Evolutionary conservation across 331 rosid genomes (phyloP), one percentile per base, ranked within the genome.

Genomic region (Rosa hybrid): DNA sequence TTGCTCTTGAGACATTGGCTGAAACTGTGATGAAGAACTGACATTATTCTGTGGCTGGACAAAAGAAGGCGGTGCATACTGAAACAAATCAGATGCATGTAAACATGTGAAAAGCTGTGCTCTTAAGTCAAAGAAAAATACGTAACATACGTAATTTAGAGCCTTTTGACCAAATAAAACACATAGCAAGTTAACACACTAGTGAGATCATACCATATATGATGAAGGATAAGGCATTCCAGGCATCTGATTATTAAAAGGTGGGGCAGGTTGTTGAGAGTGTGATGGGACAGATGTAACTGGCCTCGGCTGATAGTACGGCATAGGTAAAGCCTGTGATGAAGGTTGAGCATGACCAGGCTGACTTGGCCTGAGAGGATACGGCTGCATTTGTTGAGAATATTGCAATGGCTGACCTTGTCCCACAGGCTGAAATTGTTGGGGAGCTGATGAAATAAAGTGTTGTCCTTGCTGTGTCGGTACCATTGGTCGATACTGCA

Each of bases 381-480:
- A 87, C 82, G 91, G 98, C 81, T 87, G 97, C 96, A 91, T 87
- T 57, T 90, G 88, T 87, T 94, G 98, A 77, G 97, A 87, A 87
- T 82, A 95, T 78, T 91, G 98, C 84, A 87, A 77, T 41, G 87
- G 94, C 88, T 88, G 98, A 82, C 89, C 88, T 86, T 89, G 97
- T 63, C 96, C 96, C 56, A 84, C 85, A 50, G 81, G 93, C 81
- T 89, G 96, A 81, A 87, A 95, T 83, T 93, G 97, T 72, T 87
- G 98, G 23, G 97, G 74, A 75, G 86, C 81, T 50, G 92, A 79
- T 12, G 93, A 71, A 63, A 84, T 82, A 87, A 89, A 91, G 34
- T 84, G 90, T 79, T 91, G 98, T 63, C 96, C 99, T 78, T 87
- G 96, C 84, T 90, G 98, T 16, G 81, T 82, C 48, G 90, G 93